Evolutionary conservation across 1,139 yeast species (phyloP), one percentile per base, ranked within the genome.

Genomic region (Yamadazyma triangularis): DNA sequence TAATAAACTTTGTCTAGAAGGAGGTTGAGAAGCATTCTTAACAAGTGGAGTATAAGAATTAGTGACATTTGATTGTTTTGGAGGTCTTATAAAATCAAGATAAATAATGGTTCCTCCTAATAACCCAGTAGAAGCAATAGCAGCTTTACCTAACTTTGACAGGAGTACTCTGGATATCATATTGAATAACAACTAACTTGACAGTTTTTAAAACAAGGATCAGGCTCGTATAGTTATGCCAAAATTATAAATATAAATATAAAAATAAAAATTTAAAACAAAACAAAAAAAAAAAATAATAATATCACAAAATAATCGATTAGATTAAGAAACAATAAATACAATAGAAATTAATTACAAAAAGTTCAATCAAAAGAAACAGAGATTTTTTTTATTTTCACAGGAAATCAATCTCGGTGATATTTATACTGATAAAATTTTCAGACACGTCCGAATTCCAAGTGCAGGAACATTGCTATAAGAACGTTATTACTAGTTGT

Each of bases 21-120:
- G 69, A 13, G 70, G 70, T n/a, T 57, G 31, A 11, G 58, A 51
- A 20, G 56, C 46, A 18, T 54, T 48, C 40, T 65, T 67, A 13
- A 41, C 42, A 35, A 67, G 58, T 1, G 73, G 73, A 36, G 52
- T 50, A 48, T 61, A 65, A 16, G 64, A 51, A 35, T 51, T 50
- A 21, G 42, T 44, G 32, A 61, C 45, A 25, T 50, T 47, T 7
- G 66, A 53, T 11, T 44, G 46, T 24, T 50, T 53, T n/a, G 70
- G 68, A 4, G 69, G 49, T 35, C 45, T 54, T 23, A 67, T 51
- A 43, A 63, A 68, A 47, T 68, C 74, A 35, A 67, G 60, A 43
- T 68, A 68, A 23, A 66, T 46, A 15, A 68, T 51, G 13, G 66
- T 47, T 26, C 61, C 64, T 29, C 71, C 74, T 22, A 50, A 54